Base-by-base conservation (phyloP, 345 rosid species). In the Punica granatum region DNA sequence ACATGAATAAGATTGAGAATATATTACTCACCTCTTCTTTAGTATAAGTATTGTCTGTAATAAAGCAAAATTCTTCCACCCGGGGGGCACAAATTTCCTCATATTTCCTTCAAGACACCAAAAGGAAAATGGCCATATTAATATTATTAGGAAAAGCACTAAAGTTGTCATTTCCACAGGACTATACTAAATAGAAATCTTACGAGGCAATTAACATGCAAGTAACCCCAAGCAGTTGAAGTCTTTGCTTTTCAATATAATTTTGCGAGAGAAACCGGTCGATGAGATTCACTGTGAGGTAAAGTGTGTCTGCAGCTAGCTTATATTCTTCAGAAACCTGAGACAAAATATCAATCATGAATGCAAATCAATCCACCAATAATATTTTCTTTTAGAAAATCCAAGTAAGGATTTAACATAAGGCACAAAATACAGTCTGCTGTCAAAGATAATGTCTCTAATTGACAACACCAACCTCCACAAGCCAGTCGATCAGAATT, bases 151-250 rank as follows among this genome's bases (percentile, higher is more conserved):
- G 25, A 36, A 16, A 13, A n/a, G 44, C 41, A 63, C 6, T 16
- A 37, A n/a, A 35, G 66, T 37, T 63, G 10, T 23, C 66, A 19
- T 42, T 46, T 69, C 65, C 56, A 61, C 19, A 32, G 15, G 35
- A 25, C 58, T 0, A 0, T 32, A 4, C 30, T 21, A 23, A 74
- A 32, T 39, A 68, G 64, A 51, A 65, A 33, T 79, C 98, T 89
- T 88, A 93, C 98, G 98, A 89, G 73, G 98, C 90, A 77, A 93
- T 89, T 71, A 90, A 85, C 98, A 93, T 86, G 91, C 96, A 90
- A 70, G 95, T 66, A 73, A 88, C 97, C 68, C 98, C 98, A 67
- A 93, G 85, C 67, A 93, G 82, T 79, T 93, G 98, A 63, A 93
- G 97, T 74, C 88, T 82, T 71, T 89, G 97, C 76, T 87, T 93